Base-by-base conservation (phyloP, 2,329 filamentous ascomycete genomes). In the Aquanectria penicillioides region DNA sequence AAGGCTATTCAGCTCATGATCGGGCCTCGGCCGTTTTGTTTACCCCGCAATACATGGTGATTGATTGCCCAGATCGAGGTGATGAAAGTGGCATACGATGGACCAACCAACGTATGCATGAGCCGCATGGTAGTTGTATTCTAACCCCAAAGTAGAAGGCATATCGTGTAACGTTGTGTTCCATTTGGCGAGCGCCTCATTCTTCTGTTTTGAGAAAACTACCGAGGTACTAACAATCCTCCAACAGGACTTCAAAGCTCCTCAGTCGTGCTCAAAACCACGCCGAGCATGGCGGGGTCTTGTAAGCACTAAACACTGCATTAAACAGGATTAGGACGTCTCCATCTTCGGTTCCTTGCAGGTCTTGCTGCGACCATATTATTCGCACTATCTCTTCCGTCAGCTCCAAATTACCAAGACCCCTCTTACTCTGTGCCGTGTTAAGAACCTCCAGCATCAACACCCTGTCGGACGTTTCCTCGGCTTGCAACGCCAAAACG, bases 21-120 rank as follows among this genome's bases (percentile, higher is more conserved):
- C 9, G 38, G 23, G 44, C 36, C 53, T 57, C 44, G 46, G 46
- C 11, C 44, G 22, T 23, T 5, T 13, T 31, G 25, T 26, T 44
- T 57, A 57, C 53, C 53, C 53, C 53, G 53, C 53, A 57, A 57
- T 43, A 12, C 10, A 20, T 3, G 9, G 10, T 25, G 6, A 9
- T 12, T 5, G 23, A 7, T 36, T 53, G 29, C 40, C 25, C 34
- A 34, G 33, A 33, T 53, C 49, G n/a, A 28, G 25, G 18, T 13
- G 47, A 36, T 9, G 29, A 44, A 22, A 22, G 31, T 28, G 40
- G 34, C 47, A 33, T 26, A 43, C 33, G 29, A 46, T 10, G 26
- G 34, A 23, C 26, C 13, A 46, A 8, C 25, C 13, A 13, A 17
- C 17, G 17, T n/a, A 33, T 17, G 33, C 4, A 4, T 5, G 28